Evolutionary conservation across 345 rosid genomes (phyloP).

Genomic region (Erodium maritimum): DNA sequence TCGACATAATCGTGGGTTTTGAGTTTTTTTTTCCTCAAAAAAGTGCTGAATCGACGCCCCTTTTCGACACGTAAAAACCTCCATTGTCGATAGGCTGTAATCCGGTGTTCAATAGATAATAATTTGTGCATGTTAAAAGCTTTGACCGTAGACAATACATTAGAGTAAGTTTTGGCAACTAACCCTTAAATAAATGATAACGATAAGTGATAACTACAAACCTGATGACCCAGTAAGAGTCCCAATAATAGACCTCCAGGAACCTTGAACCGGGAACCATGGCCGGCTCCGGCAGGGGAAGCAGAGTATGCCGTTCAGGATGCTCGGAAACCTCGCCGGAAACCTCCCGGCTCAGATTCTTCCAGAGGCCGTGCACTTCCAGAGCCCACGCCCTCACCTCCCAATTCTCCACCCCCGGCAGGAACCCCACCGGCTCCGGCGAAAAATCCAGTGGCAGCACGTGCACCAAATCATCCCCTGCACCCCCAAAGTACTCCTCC

Average conservation of each 20-base stretch:
- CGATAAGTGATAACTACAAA: constrained; percentile 8
- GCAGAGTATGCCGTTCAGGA: constrained; percentile 61
- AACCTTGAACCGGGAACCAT: constrained; percentile 82
- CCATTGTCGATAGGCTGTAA: no score
- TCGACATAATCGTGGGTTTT: no score
- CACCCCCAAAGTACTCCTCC: constrained; percentile 26
- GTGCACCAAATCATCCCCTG: constrained; percentile 46
- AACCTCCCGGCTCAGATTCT: constrained; percentile 45
- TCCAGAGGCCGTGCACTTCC: constrained; percentile 77
- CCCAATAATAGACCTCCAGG: constrained; percentile 90
- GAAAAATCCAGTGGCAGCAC: constrained; percentile 52
- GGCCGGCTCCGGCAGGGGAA: constrained; percentile 56
- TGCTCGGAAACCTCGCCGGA: constrained; percentile 34
- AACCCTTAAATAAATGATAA: background rate
- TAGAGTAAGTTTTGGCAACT: no score
- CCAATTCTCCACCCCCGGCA: constrained; percentile 54
- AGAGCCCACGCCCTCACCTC: constrained; percentile 70
- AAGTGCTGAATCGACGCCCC: no score
- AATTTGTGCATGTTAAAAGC: no score
- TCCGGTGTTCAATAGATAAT: no score
- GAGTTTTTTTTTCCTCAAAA: no score
- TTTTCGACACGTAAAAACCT: no score
- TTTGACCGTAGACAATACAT: no score
- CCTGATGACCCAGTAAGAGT: constrained; percentile 92
- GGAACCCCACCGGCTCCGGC: constrained; percentile 48